These are phyloP conservation scores for Calonectria hawksworthii DNA, from an alignment of 2,329 filamentous ascomycete genomes.

Conservation along the genomic window DNA sequence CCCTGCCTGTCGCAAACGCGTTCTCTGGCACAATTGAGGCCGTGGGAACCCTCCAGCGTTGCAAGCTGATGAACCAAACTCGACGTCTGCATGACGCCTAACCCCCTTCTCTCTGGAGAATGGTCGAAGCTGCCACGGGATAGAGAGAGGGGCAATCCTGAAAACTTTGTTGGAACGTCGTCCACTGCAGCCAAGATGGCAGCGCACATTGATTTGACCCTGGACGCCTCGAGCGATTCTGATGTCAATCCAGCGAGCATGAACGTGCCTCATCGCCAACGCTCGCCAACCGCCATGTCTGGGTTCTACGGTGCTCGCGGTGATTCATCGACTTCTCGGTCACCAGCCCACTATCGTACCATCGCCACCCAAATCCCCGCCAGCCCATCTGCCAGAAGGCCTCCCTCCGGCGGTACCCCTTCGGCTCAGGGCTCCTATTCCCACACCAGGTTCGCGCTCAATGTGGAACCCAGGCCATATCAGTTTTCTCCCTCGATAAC, in stretches of 20 bases:
- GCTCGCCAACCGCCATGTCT: not conserved
- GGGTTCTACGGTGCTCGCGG: conserved; percentile 16
- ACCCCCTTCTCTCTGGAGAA: conserved; percentile 34
- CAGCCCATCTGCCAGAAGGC: conserved; percentile 48
- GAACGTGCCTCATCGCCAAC: not conserved
- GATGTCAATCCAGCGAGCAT: conserved; percentile 5
- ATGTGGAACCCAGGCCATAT: not conserved
- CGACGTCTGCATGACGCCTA: conserved; percentile 19
- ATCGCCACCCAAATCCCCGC: conserved; percentile 36
- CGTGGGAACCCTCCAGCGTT: not conserved
- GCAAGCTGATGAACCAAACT: conserved; percentile 9
- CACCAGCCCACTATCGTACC: conserved; percentile 11
- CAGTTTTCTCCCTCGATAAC: conserved; percentile 20
- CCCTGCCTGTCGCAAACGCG: conserved; percentile 23
- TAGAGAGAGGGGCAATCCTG: conserved; percentile 44
- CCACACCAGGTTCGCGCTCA: not conserved
- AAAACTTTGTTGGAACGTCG: conserved; percentile 41
- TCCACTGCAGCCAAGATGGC: conserved; percentile 31
- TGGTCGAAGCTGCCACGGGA: conserved; percentile 40
- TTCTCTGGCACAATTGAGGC: conserved; percentile 16
- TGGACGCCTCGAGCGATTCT: conserved; percentile 32
- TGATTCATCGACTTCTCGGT: conserved; percentile 22
- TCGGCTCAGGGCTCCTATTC: not conserved
- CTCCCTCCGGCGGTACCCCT: conserved; percentile 20
- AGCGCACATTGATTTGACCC: conserved; percentile 39